These are phyloP conservation scores for Blastobotrys apis DNA, from an alignment of 1,139 yeast genomes.

Conservation along the genomic window DNA sequence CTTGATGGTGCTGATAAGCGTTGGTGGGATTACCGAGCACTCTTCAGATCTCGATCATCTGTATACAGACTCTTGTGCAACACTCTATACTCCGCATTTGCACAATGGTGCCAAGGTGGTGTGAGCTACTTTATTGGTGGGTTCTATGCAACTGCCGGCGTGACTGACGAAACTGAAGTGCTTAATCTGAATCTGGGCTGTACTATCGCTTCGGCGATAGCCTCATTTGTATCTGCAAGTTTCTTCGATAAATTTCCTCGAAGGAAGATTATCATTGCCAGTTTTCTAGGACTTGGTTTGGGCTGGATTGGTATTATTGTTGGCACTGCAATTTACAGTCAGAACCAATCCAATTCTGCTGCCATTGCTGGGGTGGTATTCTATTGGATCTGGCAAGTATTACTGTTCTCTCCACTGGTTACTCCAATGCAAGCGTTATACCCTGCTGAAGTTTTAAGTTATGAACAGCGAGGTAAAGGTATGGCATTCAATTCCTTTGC, in stretches of 20 bases:
- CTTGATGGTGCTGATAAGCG: background rate
- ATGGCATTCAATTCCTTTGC: slow-evolving; percentile 22
- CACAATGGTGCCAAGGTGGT: background rate
- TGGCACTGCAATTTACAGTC: background rate
- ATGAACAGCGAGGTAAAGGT: slow-evolving; percentile 36
- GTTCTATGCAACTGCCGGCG: background rate
- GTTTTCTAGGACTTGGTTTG: background rate
- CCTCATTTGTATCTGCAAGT: background rate
- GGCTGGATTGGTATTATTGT: background rate
- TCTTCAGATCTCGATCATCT: background rate
- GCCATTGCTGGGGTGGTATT: background rate
- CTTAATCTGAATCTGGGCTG: background rate
- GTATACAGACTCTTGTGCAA: background rate
- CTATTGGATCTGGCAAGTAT: slow-evolving; percentile 12
- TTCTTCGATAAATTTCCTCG: background rate
- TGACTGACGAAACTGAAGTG: background rate
- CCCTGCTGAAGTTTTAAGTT: slow-evolving; percentile 36
- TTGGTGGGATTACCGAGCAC: background rate
- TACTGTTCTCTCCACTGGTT: slow-evolving; percentile 19
- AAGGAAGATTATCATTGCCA: background rate
- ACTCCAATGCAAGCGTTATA: slow-evolving; percentile 30
- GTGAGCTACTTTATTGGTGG: background rate
- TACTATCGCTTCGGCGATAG: background rate
- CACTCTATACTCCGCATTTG: background rate
- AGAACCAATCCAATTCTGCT: slow-evolving; percentile 5